Evolutionary conservation across 306 rosid genomes (phyloP), one percentile per base, ranked within the genome.

Genomic region (Glycine latifolia): DNA sequence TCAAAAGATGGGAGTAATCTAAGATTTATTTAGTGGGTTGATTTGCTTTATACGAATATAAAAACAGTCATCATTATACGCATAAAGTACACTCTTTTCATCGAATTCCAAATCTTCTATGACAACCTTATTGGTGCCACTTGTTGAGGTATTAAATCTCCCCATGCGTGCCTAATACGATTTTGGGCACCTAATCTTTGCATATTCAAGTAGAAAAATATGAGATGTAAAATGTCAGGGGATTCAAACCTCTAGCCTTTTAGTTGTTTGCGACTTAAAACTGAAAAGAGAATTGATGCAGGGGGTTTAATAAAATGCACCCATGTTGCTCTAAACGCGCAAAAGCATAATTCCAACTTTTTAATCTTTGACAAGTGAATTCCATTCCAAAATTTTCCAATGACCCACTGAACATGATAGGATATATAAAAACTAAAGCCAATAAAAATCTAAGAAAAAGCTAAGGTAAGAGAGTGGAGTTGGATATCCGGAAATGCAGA

Each of bases 61-160:
- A 26, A 8, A 62, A 33, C 26, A 85, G 39, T 52, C 71, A 77
- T 86, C 52, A 70, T 79, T 59, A 75, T 48, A 71, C 53, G 86
- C 86, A 84, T 71, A 82, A 75, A 84, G 74, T 70, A 54, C 56
- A 37, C 73, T 75, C 59, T 73, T 84, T 53, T 69, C 50, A 79
- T 83, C 81, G 75, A 65, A 60, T 59, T 80, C 48, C 56, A 79
- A 74, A 61, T 74, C 79, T 81, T 78, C 39, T 65, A 12, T 54
- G 78, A 69, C 74, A 81, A 68, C 55, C 76, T 81, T 1, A 81
- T 84, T 81, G 83, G 86, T 20, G 58, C 76, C 82, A 55, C 69
- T 81, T 69, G 37, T 63, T 53, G 83, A 59, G 78, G 59, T 58
- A 43, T 53, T 77, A 66, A 72, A 83, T 86, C 82, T 63, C 63